phyloP scores from a whole-genome alignment of 176 grass and related monocot species.

The Eremochloa ophiuroides region DNA sequence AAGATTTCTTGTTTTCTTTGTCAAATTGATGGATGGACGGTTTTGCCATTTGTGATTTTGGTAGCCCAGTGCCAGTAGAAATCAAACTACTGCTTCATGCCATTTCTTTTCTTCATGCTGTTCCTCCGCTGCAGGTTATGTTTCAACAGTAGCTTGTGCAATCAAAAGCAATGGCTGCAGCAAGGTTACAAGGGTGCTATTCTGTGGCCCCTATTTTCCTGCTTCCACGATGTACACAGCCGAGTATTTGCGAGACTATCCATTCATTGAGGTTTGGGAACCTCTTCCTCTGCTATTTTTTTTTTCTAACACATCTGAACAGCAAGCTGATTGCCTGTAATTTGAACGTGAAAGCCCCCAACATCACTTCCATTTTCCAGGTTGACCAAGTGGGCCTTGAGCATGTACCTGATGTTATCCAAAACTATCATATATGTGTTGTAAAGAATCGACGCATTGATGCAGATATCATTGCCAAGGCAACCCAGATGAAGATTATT shows the following conservation, averaged over 20 bases:
- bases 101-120: background rate
- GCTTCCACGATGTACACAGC: slow-evolving; percentile 58
- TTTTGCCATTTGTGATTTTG: too few species aligned
- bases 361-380: slow-evolving; percentile 41
- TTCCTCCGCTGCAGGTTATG: slow-evolving; percentile 21
- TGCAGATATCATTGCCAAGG: slow-evolving; percentile 71
- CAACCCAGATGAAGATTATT: slow-evolving; percentile 78
- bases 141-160: slow-evolving; percentile 33
- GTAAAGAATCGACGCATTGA: slow-evolving; percentile 57
- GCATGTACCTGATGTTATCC: slow-evolving; percentile 66
- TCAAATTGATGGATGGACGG: too few species aligned
- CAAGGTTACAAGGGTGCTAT: slow-evolving; percentile 58
- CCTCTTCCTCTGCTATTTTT: background rate
- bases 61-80: too few species aligned
- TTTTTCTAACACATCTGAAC: too few species aligned
- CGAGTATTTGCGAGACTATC: slow-evolving; percentile 65
- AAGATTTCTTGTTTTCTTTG: background rate
- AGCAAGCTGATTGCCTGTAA: background rate
- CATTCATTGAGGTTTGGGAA: slow-evolving; percentile 63
- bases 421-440: slow-evolving; percentile 77
- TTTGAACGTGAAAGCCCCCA: background rate
- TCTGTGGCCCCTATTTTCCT: slow-evolving; percentile 64
- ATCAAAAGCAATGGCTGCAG: background rate
- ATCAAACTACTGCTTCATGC: background rate
- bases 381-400: slow-evolving; percentile 67